Evolutionary conservation across 1,284 basidiomycete genomes (phyloP).

Genomic region (Leccinum ambiguum): DNA sequence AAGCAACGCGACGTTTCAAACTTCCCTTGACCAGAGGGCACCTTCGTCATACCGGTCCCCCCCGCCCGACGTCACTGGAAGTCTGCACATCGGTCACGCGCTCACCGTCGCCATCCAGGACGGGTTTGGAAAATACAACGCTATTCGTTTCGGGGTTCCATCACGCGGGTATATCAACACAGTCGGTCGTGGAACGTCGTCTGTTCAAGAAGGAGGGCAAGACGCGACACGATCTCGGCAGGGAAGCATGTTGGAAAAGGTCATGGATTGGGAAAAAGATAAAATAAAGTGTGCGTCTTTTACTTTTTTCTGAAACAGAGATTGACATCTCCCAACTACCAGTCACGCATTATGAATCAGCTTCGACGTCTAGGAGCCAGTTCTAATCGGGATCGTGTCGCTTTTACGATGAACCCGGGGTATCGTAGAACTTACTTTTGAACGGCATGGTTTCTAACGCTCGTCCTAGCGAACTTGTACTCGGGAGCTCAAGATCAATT

Average conservation of each 20-base stretch:
- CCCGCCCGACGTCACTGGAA: slow-evolving; percentile 98
- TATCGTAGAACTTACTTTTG: slow-evolving; percentile 27
- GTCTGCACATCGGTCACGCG: slow-evolving; percentile 95
- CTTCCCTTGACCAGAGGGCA: no score
- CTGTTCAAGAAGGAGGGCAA: slow-evolving; percentile 83
- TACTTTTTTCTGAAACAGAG: no score
- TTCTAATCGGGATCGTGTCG: slow-evolving; percentile 92
- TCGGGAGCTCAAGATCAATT: slow-evolving; percentile 88
- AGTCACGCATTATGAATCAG: slow-evolving; percentile 89
- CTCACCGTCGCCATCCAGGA: slow-evolving; percentile 95
- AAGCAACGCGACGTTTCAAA: no score
- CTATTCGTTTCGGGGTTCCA: slow-evolving; percentile 96
- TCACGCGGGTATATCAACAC: slow-evolving; percentile 98
- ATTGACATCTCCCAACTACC: no score
- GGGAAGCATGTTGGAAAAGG: slow-evolving; percentile 88
- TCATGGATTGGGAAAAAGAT: slow-evolving; percentile 99
- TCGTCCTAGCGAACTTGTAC: slow-evolving; percentile 71
- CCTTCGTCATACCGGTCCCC: slow-evolving; percentile 40
- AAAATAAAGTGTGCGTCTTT: no score
- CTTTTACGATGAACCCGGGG: slow-evolving; percentile 96
- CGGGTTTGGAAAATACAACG: slow-evolving; percentile 85
- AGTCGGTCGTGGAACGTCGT: slow-evolving; percentile 96
- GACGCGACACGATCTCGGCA: slow-evolving; percentile 91
- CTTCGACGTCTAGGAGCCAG: slow-evolving; percentile 89
- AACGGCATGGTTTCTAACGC: background rate